Conservation (phyloP, 2,329 filamentous ascomycete species). For the Helminthosporium solani region DNA sequence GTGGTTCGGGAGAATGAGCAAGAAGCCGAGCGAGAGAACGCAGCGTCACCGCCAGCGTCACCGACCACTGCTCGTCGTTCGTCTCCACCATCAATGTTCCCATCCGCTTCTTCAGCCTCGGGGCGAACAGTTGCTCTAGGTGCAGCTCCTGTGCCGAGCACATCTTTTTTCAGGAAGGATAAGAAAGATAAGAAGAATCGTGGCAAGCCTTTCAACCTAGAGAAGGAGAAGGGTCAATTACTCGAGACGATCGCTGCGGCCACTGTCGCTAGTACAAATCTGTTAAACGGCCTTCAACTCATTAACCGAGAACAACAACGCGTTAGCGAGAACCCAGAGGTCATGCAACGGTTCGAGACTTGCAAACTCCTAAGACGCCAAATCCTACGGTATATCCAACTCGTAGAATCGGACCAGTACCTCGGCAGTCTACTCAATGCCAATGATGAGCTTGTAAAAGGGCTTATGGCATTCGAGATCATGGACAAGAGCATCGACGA, state of each 20-base stretch:
- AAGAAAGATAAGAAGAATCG: constrained; percentile 58
- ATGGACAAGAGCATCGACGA: constrained; percentile 82
- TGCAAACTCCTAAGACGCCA: constrained; percentile 85
- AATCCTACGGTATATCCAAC: constrained; percentile 88
- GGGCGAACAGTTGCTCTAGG: constrained; percentile 31
- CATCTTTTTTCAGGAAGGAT: constrained; percentile 54
- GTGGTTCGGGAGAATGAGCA: constrained; percentile 79
- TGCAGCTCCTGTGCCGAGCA: constrained; percentile 47
- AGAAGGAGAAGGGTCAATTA: constrained; percentile 84
- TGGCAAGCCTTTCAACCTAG: constrained; percentile 72
- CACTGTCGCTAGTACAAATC: constrained; percentile 85
- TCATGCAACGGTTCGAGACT: constrained; percentile 74
- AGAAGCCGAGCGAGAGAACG: constrained; percentile 65
- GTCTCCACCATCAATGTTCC: constrained; percentile 27
- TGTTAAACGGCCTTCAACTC: constrained; percentile 81
- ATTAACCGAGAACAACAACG: constrained; percentile 88
- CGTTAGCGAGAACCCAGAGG: constrained; percentile 79
- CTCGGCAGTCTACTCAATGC: constrained; percentile 87
- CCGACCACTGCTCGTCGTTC: constrained; percentile 26
- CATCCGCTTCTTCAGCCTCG: constrained; percentile 28
- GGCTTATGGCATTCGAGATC: constrained; percentile 91
- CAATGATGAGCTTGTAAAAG: constrained; percentile 92
- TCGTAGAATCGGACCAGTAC: constrained; percentile 86
- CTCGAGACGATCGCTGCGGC: constrained; percentile 86
- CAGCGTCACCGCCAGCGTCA: constrained; percentile 31